A percentile compares a stretch with the other conserved stretches of the same genome.
These are phyloP conservation scores for Suhomyces bolitotheri DNA, from an alignment of 1,139 yeast species.

Conservation along the genomic window DNA sequence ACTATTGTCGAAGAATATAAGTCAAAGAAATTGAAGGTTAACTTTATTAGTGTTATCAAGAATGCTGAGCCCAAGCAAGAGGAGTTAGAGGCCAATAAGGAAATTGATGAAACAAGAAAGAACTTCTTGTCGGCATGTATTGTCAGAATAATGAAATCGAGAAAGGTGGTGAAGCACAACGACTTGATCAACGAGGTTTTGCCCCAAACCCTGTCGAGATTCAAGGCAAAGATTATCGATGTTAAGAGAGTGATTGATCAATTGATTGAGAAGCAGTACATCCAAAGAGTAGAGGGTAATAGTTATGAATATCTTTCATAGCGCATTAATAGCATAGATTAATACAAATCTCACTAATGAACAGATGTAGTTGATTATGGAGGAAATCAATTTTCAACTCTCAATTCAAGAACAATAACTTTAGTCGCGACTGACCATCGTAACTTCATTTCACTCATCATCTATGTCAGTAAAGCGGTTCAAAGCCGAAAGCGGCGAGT, in stretches of 20 bases:
- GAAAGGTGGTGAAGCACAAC: constrained; percentile 77
- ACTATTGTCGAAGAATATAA: constrained; percentile 80
- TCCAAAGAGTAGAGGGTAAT: constrained; percentile 74
- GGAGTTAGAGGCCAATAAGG: constrained; percentile 78
- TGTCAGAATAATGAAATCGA: constrained; percentile 94
- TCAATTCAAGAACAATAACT: too few relatives aligned
- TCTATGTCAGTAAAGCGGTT: constrained; percentile 27
- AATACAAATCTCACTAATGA: background rate
- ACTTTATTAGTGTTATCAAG: constrained; percentile 81
- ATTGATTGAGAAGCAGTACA: constrained; percentile 82
- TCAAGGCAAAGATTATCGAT: constrained; percentile 81
- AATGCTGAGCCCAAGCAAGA: constrained; percentile 70
- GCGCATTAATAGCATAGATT: constrained; percentile 3
- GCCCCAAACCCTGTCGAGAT: constrained; percentile 81
- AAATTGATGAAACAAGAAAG: constrained; percentile 84
- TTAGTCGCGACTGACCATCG: too few relatives aligned
- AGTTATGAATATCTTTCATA: constrained; percentile 59
- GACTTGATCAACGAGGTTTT: constrained; percentile 85
- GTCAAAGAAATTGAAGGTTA: constrained; percentile 80
- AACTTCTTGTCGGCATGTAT: constrained; percentile 88
- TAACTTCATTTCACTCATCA: too few relatives aligned
- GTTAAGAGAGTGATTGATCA: constrained; percentile 85
- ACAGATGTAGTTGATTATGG: background rate
- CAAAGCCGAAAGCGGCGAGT: constrained; percentile 13
- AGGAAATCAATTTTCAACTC: background rate